phyloP scores from a whole-genome alignment of 805 yeast genomes.

The Phaffomyces opuntiae region DNA sequence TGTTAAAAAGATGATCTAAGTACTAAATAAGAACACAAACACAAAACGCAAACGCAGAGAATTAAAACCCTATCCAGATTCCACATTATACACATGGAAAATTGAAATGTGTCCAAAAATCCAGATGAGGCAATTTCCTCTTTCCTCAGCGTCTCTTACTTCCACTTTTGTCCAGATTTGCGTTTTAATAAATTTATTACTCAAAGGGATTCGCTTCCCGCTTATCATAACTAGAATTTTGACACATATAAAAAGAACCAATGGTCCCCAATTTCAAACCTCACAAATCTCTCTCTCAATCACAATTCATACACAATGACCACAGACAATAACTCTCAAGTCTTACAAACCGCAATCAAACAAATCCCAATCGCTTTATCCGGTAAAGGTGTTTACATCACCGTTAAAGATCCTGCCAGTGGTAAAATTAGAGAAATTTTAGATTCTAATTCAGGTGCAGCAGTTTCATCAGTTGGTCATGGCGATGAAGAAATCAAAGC shows the following conservation, averaged over 20 bases:
- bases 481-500: slow-evolving; percentile 33
- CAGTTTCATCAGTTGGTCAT: slow-evolving; percentile 44
- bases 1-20: too few species aligned
- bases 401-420: slow-evolving; percentile 30
- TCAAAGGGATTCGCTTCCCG: slow-evolving; percentile 1
- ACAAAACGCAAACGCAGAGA: too few species aligned
- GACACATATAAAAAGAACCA: background rate
- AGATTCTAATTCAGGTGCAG: slow-evolving; percentile 45
- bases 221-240: background rate
- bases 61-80: too few species aligned
- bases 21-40: too few species aligned
- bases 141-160: background rate
- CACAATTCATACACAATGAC: slow-evolving; percentile 1
- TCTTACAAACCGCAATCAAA: slow-evolving; percentile 28
- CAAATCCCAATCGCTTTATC: slow-evolving; percentile 27
- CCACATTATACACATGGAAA: too few species aligned
- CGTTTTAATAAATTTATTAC: background rate
- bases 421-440: slow-evolving; percentile 27
- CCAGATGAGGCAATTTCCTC: background rate
- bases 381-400: slow-evolving; percentile 32
- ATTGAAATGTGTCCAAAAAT: too few species aligned
- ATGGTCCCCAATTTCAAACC: background rate
- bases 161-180: too few species aligned
- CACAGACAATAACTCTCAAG: slow-evolving; percentile 10
- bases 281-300: background rate